Base-by-base conservation (phyloP, 441 rosid species). In the Adansonia madagascariensis region DNA sequence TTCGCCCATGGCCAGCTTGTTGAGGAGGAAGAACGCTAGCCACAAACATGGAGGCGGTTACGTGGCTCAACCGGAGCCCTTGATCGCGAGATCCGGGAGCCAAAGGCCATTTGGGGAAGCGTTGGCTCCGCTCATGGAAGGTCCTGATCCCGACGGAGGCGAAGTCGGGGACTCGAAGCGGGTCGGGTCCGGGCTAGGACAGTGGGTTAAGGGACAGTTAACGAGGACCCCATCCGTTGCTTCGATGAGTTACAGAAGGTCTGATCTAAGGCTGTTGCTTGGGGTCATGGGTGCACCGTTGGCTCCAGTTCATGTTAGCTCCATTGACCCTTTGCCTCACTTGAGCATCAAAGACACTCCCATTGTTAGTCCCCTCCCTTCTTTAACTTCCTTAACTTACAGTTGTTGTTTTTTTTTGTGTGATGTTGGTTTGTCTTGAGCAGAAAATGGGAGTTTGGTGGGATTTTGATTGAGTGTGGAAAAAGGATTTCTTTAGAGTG, bases 251-350 rank as follows among this genome's bases (percentile, higher is more conserved):
- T 82, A 76, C 47, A 79, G 60, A 72, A 82, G 93, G 89, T 89
- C 89, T 79, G 94, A 95, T 89, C 88, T 94, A 76, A 86, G 92
- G 73, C 71, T 93, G 43, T 81, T 92, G 79, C 91, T 95, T 2
- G 97, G 98, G 0, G 99, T 94, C 6, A 79, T 95, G 86, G 98
- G 94, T 72, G 96, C 98, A 14, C 96, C 98, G 4, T 84, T 95
- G 18, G 94, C 98, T 17, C 98, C 97, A 0, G 84, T 95, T 67
- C 86, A 89, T 60, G 94, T 91, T 79, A 87, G 88, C 94, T 68
- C 87, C 15, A 80, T 80, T 43, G 95, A 94, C 82, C 94, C 96
- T 78, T 83, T 87, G 82, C 98, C 97, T 80, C 98, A 85, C 55
- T 88, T 94, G 63, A 86, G 95, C 81, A 86, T 92, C 82, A 91